phyloP scores from a whole-genome alignment of 1,284 basidiomycete species.

The Puccinia coronata region DNA sequence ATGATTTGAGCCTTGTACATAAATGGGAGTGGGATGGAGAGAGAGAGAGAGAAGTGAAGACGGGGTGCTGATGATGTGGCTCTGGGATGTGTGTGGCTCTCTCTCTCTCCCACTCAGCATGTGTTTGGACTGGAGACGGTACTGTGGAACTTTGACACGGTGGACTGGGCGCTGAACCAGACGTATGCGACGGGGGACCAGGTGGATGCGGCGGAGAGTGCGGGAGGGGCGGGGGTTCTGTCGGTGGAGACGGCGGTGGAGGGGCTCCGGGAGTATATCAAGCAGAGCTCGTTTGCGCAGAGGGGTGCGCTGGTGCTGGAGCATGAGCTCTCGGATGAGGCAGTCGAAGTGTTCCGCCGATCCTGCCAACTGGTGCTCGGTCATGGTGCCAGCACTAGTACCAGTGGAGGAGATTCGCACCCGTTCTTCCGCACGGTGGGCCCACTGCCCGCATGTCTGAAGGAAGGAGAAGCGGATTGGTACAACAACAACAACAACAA shows the following conservation, averaged over 20 bases:
- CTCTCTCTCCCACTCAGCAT: no score
- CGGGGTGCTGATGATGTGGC: background rate
- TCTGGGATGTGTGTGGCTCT: background rate
- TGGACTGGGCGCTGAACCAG: slow-evolving; percentile 47
- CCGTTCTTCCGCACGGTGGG: no score
- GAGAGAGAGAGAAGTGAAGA: no score
- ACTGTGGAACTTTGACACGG: slow-evolving; percentile 48
- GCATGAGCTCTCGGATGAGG: slow-evolving; percentile 42
- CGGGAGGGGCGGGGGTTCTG: background rate
- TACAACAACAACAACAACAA: slow-evolving; percentile 1
- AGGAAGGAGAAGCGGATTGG: slow-evolving; percentile 13
- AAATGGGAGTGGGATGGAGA: no score
- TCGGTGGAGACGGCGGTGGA: background rate
- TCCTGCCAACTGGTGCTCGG: no score
- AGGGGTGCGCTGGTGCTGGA: slow-evolving; percentile 25
- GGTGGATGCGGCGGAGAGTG: slow-evolving; percentile 26
- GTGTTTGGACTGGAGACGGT: slow-evolving; percentile 47
- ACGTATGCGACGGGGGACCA: slow-evolving; percentile 43
- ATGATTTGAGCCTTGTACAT: no score
- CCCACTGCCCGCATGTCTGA: slow-evolving; percentile 28
- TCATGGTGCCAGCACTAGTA: no score
- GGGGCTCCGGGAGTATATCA: background rate
- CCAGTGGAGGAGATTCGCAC: no score
- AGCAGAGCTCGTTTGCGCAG: background rate
- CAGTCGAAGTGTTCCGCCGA: slow-evolving; percentile 25